Base-by-base conservation (phyloP, 2,329 filamentous ascomycete genomes). In the Verticillium nubilum region DNA sequence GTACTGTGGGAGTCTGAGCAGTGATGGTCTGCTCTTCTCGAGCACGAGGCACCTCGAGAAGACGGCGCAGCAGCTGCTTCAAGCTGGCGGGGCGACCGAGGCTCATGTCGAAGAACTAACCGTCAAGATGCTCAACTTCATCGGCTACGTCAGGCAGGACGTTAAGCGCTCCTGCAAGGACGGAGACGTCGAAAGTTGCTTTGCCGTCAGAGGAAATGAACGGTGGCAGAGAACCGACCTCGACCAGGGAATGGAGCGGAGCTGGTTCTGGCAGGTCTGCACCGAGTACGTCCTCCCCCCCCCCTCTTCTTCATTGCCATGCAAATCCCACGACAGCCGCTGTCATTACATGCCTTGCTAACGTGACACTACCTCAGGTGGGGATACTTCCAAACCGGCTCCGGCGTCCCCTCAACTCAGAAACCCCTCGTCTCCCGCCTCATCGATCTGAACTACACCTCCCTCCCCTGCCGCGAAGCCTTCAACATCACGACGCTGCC, bases 311-410 rank as follows among this genome's bases (percentile, higher is more conserved):
- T 2, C 5, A 29, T n/a, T n/a, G n/a, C n/a, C n/a, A n/a, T n/a
- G n/a, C n/a, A n/a, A n/a, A n/a, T n/a, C n/a, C n/a, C n/a, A n/a
- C n/a, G n/a, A n/a, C n/a, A n/a, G n/a, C n/a, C n/a, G n/a, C n/a
- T n/a, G n/a, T n/a, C n/a, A n/a, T n/a, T n/a, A n/a, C n/a, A n/a
- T n/a, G n/a, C n/a, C 3, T 37, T 33, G 35, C 42, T 67, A 58
- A 67, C 56, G 12, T 26, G n/a, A 57, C 4, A 64, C 54, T 60
- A 61, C 23, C 54, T 13, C 29, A 83, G 85, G 80, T 95, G 90
- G 90, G 91, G 91, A 10, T 95, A 85, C 73, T 84, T 93, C 56
- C 83, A 88, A 64, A 91, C 89, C 0, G 91, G 91, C 54, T 87
- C 85, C 6, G 84, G 86, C 27, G 86, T 86, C 0, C 91, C 91